phyloP scores from a whole-genome alignment of 2,329 filamentous ascomycete genomes.

The Dothidotthia symphoricarpi region DNA sequence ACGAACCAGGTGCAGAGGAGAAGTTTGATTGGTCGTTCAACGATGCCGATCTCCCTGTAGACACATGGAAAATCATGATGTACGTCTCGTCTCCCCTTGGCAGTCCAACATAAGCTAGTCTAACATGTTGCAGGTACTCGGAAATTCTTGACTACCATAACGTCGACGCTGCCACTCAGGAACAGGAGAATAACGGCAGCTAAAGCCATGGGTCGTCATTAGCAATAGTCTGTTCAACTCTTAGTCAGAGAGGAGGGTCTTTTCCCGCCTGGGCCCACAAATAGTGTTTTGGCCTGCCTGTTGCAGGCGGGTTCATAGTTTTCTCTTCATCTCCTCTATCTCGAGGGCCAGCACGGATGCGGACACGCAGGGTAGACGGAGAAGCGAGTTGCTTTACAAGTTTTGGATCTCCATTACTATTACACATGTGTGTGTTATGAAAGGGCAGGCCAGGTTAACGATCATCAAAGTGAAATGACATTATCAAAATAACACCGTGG shows the following conservation, averaged over 20 bases:
- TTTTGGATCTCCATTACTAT: slow-evolving; percentile 13
- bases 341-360: slow-evolving; percentile 12
- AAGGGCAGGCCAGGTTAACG: slow-evolving; percentile 1
- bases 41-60: slow-evolving; percentile 92
- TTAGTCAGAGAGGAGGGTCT: slow-evolving; percentile 7
- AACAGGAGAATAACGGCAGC: slow-evolving; percentile 35
- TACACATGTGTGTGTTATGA: slow-evolving; percentile 8
- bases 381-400: slow-evolving; percentile 11
- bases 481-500: no score
- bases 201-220: slow-evolving; percentile 16
- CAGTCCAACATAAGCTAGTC: background rate
- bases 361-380: slow-evolving; percentile 16
- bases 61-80: slow-evolving; percentile 99
- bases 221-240: slow-evolving; percentile 11
- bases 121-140: slow-evolving; percentile 70
- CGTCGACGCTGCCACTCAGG: slow-evolving; percentile 64
- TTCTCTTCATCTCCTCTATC: slow-evolving; percentile 19
- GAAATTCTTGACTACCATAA: slow-evolving; percentile 99
- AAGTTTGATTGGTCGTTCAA: slow-evolving; percentile 99
- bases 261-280: slow-evolving; percentile 3
- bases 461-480: slow-evolving; percentile 14
- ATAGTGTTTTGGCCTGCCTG: slow-evolving; percentile 14
- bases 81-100: slow-evolving; percentile 45
- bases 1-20: slow-evolving; percentile 92
- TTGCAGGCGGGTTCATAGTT: slow-evolving; percentile 16